Evolutionary conservation across 345 rosid genomes (phyloP), one percentile per base, ranked within the genome.

Genomic region (Linum tenue): DNA sequence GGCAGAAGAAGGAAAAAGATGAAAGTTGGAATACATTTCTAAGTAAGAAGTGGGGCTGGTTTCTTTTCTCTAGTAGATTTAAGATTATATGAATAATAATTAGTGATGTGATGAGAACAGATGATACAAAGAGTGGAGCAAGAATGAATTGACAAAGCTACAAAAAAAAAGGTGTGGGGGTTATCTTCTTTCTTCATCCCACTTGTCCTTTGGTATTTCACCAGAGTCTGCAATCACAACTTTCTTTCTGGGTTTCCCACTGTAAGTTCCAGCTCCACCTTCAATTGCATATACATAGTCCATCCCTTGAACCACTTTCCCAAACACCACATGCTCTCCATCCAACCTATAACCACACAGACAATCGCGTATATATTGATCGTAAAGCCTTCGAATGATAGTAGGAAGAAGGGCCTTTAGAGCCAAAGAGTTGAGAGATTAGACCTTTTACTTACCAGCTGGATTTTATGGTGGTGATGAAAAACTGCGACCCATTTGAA

Each of bases 251-350:
- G 96, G 99, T 70, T 94, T 90, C 64, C 95, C 96, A 42, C 78
- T 90, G 78, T 90, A 94, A 16, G 99, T 94, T 48, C 99, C 99
- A 2, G 96, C 99, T 56, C 99, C 96, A 2, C 99, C 99, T 84
- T 94, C 96, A 51, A 90, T 88, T 51, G 83, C 85, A 50, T 84
- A 94, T 50, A 90, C 90, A 63, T 48, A 83, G 65, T 94, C 99
- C 97, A 94, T 94, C 59, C 96, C 99, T 66, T 94, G 95, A 67
- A 88, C 78, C 6, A 90, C 96, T 85, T 82, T 94, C 62, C 99
- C 99, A 2, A 94, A 85, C 10, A 87, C 99, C 31, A 88, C 97
- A 50, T 94, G 99, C 74, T 90, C 97, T 59, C 96, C 95, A 66
- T 94, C 99, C 88, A 94, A 80, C 96, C 98, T 91, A 66, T 38